Percentiles rank a stretch among this genome's conserved stretches.
These are phyloP conservation scores for Bothriochloa decipiens DNA, from an alignment of 176 grass and related monocot genomes.

Conservation along the genomic window DNA sequence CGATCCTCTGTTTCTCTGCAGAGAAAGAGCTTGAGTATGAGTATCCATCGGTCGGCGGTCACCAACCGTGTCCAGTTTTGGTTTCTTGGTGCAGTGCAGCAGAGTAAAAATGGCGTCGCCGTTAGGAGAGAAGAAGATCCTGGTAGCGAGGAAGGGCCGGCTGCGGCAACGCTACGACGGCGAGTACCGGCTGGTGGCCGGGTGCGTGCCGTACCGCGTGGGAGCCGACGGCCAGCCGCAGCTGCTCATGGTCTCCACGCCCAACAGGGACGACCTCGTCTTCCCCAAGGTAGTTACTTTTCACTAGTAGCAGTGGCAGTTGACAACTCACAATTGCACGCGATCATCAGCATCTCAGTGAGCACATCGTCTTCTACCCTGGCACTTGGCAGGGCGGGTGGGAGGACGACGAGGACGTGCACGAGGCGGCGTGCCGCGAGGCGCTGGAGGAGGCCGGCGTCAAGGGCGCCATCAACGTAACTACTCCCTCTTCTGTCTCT, in stretches of 20 bases:
- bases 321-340: neutral
- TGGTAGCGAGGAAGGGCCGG: conserved; percentile 61
- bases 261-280: conserved; percentile 76
- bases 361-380: neutral
- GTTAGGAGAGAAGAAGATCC: neutral
- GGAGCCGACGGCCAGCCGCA: conserved; percentile 41
- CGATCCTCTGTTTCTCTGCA: neutral
- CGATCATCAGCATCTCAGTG: neutral
- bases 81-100: neutral
- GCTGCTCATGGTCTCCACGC: conserved; percentile 90
- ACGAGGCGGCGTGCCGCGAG: conserved; percentile 85
- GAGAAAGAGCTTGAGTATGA: neutral
- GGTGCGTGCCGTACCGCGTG: conserved; percentile 78
- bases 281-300: conserved; percentile 84
- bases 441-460: conserved; percentile 91
- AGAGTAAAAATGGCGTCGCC: conserved; percentile 15
- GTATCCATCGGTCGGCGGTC: neutral
- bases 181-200: conserved; percentile 79
- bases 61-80: neutral
- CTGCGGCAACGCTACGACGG: conserved; percentile 67
- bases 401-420: conserved; percentile 70
- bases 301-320: too few species aligned
- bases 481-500: neutral
- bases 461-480: conserved; percentile 73
- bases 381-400: neutral